Base-by-base conservation (phyloP, 2,329 filamentous ascomycete genomes). In the Eurotiales sp. region DNA sequence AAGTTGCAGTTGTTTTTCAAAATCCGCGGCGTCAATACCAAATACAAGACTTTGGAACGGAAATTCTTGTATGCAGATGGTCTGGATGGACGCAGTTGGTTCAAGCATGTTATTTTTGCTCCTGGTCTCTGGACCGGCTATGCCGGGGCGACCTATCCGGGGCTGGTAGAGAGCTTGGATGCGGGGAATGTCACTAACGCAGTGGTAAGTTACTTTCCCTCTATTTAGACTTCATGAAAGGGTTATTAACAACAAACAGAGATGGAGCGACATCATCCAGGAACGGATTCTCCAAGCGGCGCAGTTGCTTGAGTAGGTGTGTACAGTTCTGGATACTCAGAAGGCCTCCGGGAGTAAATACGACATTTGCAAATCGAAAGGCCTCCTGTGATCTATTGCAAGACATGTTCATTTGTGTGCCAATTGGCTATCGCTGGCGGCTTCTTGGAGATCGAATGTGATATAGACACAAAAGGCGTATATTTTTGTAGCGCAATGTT, bases 101-200 rank as follows among this genome's bases (percentile, higher is more conserved):
- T 92, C 75, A 96, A 96, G 74, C 92, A 96, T 63, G 86, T 96
- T 2, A 87, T 96, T 1, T 96, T 95, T 70, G 91, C 91, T 1
- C 91, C 91, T 0, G 91, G 91, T 0, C 68, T 92, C 43, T 95
- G 90, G 90, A 96, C 90, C 0, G 91, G 91, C 0, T 96, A 96
- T 68, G 77, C 90, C 0, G 91, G 90, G 3, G 83, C 79, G 3
- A 84, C 82, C 8, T 86, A 81, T 59, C 83, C 83, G 1, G 81
- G 82, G 1, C 67, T 86, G n/a, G 78, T 84, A 4, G 83, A 86
- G 64, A 79, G 77, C 46, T 71, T 86, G 42, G 79, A 84, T 23
- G 76, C 72, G 40, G 65, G 67, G 2, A 72, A 80, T 63, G 46
- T 67, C 52, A 61, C 62, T 6, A 77, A 75, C 53, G 73, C 74